Evolutionary conservation across 2,329 filamentous ascomycete genomes (phyloP).

Genomic region (Triangularia verruculosa): DNA sequence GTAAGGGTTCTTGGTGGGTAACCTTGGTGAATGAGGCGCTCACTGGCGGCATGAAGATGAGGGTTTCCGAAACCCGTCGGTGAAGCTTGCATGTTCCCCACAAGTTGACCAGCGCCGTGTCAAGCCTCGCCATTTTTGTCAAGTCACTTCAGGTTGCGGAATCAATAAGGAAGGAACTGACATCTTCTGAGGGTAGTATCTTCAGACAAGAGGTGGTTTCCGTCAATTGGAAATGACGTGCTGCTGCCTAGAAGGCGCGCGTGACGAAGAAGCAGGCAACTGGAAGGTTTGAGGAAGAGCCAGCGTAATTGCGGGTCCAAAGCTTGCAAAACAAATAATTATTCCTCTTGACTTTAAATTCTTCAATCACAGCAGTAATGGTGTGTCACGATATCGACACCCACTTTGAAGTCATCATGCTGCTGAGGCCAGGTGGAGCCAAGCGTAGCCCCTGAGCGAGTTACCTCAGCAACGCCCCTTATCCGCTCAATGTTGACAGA

Average conservation of each 20-base stretch:
- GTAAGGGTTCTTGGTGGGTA: background rate
- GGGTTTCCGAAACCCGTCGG: background rate
- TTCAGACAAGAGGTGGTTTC: background rate
- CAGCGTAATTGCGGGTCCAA: too few relatives aligned
- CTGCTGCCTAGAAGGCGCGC: background rate
- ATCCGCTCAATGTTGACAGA: background rate
- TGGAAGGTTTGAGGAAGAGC: too few relatives aligned
- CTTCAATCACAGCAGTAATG: too few relatives aligned
- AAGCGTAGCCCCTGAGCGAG: background rate
- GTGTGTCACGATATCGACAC: too few relatives aligned
- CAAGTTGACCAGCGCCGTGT: background rate
- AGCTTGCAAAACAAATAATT: too few relatives aligned
- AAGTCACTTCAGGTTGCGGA: background rate
- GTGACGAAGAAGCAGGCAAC: too few relatives aligned
- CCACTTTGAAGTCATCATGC: too few relatives aligned
- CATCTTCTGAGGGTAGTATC: background rate
- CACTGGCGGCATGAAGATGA: background rate
- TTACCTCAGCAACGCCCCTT: background rate
- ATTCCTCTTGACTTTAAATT: too few relatives aligned
- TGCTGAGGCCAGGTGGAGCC: background rate
- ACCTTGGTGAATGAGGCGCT: background rate
- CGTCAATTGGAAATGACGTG: background rate
- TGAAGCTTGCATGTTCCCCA: background rate
- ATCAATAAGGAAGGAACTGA: background rate
- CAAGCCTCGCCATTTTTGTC: background rate